Base-by-base conservation (phyloP, 2,329 filamentous ascomycete genomes). In the Aspergillus calidoustus region DNA sequence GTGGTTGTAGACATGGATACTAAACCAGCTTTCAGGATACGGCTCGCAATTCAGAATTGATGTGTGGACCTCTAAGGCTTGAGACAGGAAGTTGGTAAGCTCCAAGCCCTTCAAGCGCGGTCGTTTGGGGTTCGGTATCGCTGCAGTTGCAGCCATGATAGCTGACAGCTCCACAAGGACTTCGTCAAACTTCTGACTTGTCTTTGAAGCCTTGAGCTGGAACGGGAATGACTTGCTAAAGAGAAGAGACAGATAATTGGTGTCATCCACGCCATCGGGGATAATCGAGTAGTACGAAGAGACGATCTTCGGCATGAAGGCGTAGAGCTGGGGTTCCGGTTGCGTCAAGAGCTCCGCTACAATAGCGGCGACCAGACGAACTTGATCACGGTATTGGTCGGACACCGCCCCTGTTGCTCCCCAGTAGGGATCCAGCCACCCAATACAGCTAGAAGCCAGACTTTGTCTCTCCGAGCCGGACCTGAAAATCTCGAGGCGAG, bases 371-470 rank as follows among this genome's bases (percentile, higher is more conserved):
- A 94, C 97, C 17, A 99, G 82, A 17, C 95, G 90, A 19, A 98
- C 91, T 78, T 98, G 95, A 23, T 97, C 92, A 66, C 90, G 90
- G 87, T 93, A 98, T 71, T 96, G 91, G 41, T 93, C 89, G 3
- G 88, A 93, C 9, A 94, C 87, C 30, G 88, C 82, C 4, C 86
- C 84, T 0, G 85, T 86, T 64, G 87, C 87, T 13, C 94, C 94
- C 95, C 95, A 99, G 76, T 98, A 93, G 4, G 94, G 93, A 13
- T 89, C 89, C 61, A 99, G 88, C 95, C 95, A 99, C 64, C 90
- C 84, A 49, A 93, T 89, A 3, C 93, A 97, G 71, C 93, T 96
- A 50, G 89, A 86, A 63, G 91, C 87, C 51, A 97, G 82, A 13
- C 87, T 87, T 30, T 87, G 85, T 67, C 89, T 86, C 67, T 94